Evolutionary conservation across 352 stramenopile species (phyloP), one percentile per base, ranked within the genome.

Genomic region (Phytophthora colocasiae): DNA sequence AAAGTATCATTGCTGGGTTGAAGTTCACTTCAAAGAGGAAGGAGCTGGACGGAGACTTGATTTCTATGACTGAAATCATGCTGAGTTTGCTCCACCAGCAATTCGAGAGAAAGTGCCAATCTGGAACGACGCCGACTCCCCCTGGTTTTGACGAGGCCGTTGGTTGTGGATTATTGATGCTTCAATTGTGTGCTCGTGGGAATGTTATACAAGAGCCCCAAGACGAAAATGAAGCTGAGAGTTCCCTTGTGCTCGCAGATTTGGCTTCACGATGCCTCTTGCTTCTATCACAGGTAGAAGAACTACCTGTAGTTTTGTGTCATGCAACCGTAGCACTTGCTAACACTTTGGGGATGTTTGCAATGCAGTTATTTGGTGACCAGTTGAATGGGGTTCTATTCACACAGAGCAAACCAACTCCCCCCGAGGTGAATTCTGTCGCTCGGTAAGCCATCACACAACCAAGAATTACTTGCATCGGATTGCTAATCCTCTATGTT

Each of bases 371-470:
- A n/a, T 90, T 89, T 51, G 75, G 75, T 6, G 73, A 87, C 4
- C 71, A 72, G 12, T 58, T 92, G 22, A 92, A 90, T 29, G 63
- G 80, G 11, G 64, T 81, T 14, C 45, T 92, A 2, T 90, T 92
- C 45, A 31, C 44, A 7, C 58, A 71, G 43, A 40, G 11, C 5
- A 66, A 69, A 5, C 26, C 40, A 7, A 57, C 50, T 22, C 48
- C 19, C 4, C 52, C 44, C 1, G 15, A 51, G 10, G 6, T 14
- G 6, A 55, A 75, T 29, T 56, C 57, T 15, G 26, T 72, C 14
- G 52, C 48, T 4, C 75, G 64, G 81, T 86, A 53, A 41, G 62
- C 29, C 11, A 45, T 14, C 22, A 31, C 26, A 12, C 8, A 10
- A 49, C 22, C 31, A 40, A 22, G 12, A 24, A 36, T 36, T 47